A percentile compares a stretch with the other conserved stretches of the same genome.
Evolutionary conservation across 1,139 yeast genomes (phyloP).

Genomic region (Wickerhamomyces sp.): DNA sequence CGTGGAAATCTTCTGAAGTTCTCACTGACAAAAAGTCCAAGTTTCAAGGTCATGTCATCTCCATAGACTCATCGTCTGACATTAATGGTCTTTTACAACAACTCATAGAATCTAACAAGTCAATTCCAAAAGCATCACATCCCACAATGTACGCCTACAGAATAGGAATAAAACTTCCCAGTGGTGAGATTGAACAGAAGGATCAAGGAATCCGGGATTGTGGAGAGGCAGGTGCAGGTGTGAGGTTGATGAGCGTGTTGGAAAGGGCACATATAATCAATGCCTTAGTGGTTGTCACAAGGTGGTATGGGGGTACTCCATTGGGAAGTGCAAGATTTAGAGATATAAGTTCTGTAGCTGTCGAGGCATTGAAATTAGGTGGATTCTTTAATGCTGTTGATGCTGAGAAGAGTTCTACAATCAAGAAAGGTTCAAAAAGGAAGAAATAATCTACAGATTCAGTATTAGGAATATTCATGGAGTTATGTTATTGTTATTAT

Average conservation of each 20-base stretch:
- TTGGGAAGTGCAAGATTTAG: slow-evolving; percentile 62
- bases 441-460: slow-evolving; percentile 2
- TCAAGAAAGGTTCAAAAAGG: slow-evolving; percentile 6
- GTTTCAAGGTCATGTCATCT: slow-evolving; percentile 55
- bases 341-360: slow-evolving; percentile 51
- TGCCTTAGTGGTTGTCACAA: slow-evolving; percentile 54
- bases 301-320: slow-evolving; percentile 75
- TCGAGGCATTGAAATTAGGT: slow-evolving; percentile 33
- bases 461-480: not conserved
- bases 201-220: slow-evolving; percentile 53
- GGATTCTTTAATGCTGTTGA: slow-evolving; percentile 6
- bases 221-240: slow-evolving; percentile 68
- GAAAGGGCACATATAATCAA: slow-evolving; percentile 44
- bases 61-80: slow-evolving; percentile 33
- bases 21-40: slow-evolving; percentile 42
- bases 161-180: slow-evolving; percentile 30
- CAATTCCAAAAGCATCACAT: slow-evolving; percentile 52
- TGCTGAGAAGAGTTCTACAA: not conserved
- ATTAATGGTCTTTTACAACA: slow-evolving; percentile 35
- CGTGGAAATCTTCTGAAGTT: slow-evolving; percentile 7
- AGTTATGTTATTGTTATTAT: too few relatives aligned
- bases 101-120: slow-evolving; percentile 39
- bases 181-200: slow-evolving; percentile 16
- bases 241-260: slow-evolving; percentile 45
- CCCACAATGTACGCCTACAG: slow-evolving; percentile 71